phyloP scores from a whole-genome alignment of 805 yeast species.

The Tetrapisispora nanseiensis region DNA sequence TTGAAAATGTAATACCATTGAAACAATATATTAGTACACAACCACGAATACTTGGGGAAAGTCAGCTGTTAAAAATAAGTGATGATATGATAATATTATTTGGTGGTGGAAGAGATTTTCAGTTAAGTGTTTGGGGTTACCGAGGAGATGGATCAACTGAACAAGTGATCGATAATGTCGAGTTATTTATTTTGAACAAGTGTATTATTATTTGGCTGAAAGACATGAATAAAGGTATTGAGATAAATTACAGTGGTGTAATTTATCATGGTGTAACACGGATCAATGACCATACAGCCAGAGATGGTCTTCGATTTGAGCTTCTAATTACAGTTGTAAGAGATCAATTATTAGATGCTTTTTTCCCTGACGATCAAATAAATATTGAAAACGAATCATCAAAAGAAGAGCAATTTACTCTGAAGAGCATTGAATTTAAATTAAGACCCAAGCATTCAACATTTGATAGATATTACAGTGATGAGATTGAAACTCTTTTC shows the following conservation, averaged over 20 bases:
- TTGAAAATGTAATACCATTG: slow-evolving; percentile 31
- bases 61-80: background rate
- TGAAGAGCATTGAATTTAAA: slow-evolving; percentile 26
- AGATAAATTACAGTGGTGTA: slow-evolving; percentile 28
- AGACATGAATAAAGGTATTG: slow-evolving; percentile 29
- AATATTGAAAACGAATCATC: background rate
- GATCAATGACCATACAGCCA: slow-evolving; percentile 4
- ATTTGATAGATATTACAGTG: slow-evolving; percentile 30
- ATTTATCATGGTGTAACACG: slow-evolving; percentile 25
- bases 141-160: slow-evolving; percentile 4
- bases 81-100: slow-evolving; percentile 23
- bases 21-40: slow-evolving; percentile 24
- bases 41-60: slow-evolving; percentile 16
- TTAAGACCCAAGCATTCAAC: slow-evolving; percentile 31
- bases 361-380: slow-evolving; percentile 12
- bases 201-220: slow-evolving; percentile 34
- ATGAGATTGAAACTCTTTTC: slow-evolving; percentile 29
- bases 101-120: slow-evolving; percentile 36
- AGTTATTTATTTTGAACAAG: slow-evolving; percentile 32
- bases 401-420: slow-evolving; percentile 4
- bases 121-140: slow-evolving; percentile 9
- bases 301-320: slow-evolving; percentile 23
- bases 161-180: slow-evolving; percentile 12
- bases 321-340: slow-evolving; percentile 21
- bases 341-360: slow-evolving; percentile 16